Base-by-base conservation (phyloP, 768 basidiomycete genomes). In the Rhodotorula sphaerocarpa region DNA sequence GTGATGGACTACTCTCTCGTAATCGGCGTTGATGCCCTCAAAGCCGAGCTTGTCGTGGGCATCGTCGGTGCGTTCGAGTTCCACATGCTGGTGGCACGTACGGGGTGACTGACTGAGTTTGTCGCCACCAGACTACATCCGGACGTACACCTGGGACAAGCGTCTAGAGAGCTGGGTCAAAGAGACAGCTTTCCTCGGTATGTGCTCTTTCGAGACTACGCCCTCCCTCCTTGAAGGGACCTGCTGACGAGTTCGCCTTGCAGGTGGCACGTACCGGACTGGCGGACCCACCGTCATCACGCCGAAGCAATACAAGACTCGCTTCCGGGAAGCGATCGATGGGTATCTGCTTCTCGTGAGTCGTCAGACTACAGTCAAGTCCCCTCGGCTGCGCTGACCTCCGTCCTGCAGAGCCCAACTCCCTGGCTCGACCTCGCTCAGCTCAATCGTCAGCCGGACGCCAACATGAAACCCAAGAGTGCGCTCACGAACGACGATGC, bases 101-200 rank as follows among this genome's bases (percentile, higher is more conserved):
- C 25, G 3, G 25, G 36, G 33, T 15, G 31, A 23, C 16, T 4
- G 2, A 11, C 57, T 91, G 90, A 93, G 74, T 92, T 89, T 16
- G 25, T 25, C 25, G 27, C 5, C 21, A 36, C 9, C 57, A 92
- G 90, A 95, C 74, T 95, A 90, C 72, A 88, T 93, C 67, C 86
- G 91, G 14, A 91, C 90, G 6, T 93, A 92, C 73, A 93, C 90
- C 0, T 95, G 90, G 90, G 95, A 99, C 78, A 99, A 99, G 79
- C 91, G 90, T 70, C 78, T 99, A 23, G 95, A 97, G 77, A 96
- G 86, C 63, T 95, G 90, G 91, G 90, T 96, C 47, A 99, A 97
- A 73, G 95, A 97, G 70, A 86, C 89, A 3, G 82, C 88, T 0
- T 90, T 92, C 76, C 78, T 97, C 28, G 91, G 79, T 51, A 86